Evolutionary conservation across 139 green algal species (phyloP), one percentile per base, ranked within the genome.

Genomic region (Coelastrella sp.): DNA sequence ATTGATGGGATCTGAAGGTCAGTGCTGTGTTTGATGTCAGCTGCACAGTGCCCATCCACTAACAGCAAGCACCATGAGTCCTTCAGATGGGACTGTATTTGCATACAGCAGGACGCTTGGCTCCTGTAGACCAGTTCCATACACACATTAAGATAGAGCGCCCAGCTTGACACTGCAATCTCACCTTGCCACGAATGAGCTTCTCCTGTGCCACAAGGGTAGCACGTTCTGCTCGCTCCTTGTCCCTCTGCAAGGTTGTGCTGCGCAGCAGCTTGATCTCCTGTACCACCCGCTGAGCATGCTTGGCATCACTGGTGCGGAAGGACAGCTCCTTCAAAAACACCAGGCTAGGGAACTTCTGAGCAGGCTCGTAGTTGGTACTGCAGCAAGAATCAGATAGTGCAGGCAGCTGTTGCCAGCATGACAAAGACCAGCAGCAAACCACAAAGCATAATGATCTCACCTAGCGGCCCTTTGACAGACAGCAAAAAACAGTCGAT

Each of bases 271-370:
- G 88, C 91, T 99, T 98, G 77, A 99, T 96, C 81, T 99, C 94
- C 83, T 98, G 92, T 86, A 66, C 72, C 35, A 81, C 75, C 69
- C 78, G 78, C 27, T 86, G 79, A 3, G 89, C 91, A 51, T 94
- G 91, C 68, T 86, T 84, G 23, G 88, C 63, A 85, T 99, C 95
- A 25, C 85, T 91, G 2, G 90, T 95, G 63, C 93, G 86, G 90
- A 98, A 99, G 40, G 94, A 97, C 8, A 99, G 86, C 91, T 99
- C 97, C 85, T 98, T 98, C 21, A 99, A 66, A 79, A 98, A 97
- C 35, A 95, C 87, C 15, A 88, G 62, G 21, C 93, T 78, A 0
- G 95, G 95, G 87, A 92, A 94, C 25, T 91, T 91, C 62, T 88
- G 59, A 62, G 88, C 87, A 4, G 95, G 94, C 87, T 98, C 94